phyloP scores from a whole-genome alignment of 345 rosid species.

The Gossypium turneri region DNA sequence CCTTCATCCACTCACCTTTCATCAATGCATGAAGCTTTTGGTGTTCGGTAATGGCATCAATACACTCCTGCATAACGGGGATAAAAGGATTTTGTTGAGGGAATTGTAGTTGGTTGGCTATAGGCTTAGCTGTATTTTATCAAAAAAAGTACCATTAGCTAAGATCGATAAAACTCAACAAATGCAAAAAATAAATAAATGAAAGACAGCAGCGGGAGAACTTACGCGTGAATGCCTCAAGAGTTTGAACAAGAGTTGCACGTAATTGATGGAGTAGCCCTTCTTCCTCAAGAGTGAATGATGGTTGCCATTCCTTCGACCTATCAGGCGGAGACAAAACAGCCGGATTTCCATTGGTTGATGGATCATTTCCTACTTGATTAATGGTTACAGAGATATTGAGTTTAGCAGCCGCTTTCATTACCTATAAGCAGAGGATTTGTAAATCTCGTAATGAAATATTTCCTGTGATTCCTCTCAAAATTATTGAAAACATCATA shows the following conservation, averaged over 20 bases:
- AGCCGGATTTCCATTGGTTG: conserved; percentile 40
- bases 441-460: neutral
- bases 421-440: conserved; percentile 49
- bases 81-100: conserved; percentile 51
- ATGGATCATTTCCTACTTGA: conserved; percentile 69
- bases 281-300: conserved; percentile 77
- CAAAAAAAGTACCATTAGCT: neutral
- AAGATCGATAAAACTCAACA: conserved; percentile 15
- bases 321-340: conserved; percentile 50
- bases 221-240: conserved; percentile 67
- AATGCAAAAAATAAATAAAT: neutral
- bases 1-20: conserved; percentile 96
- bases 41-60: conserved; percentile 86
- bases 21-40: conserved; percentile 79
- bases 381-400: conserved; percentile 58
- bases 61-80: conserved; percentile 74
- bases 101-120: conserved; percentile 46
- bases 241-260: conserved; percentile 67
- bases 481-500: neutral
- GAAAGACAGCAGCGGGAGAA: conserved; percentile 12
- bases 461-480: neutral
- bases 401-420: conserved; percentile 77
- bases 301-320: conserved; percentile 75
- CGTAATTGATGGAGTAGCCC: conserved; percentile 73
- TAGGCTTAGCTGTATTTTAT: conserved; percentile 48